These are phyloP conservation scores for Pseudogymnoascus sp. DNA, from an alignment of 2,329 filamentous ascomycete genomes.

Conservation along the genomic window DNA sequence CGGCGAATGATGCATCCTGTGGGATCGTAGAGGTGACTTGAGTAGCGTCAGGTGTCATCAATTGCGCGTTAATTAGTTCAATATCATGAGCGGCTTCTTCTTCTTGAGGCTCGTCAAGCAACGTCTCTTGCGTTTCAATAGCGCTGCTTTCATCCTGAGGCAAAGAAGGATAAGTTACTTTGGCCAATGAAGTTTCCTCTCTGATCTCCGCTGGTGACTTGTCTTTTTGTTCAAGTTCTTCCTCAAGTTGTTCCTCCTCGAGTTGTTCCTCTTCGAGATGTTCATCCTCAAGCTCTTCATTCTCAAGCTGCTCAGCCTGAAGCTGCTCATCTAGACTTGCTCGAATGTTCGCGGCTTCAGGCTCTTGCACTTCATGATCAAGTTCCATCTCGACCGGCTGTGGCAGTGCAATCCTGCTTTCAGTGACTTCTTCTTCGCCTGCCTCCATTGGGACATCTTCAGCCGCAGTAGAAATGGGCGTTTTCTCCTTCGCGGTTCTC, in stretches of 20 bases:
- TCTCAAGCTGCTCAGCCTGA: background rate
- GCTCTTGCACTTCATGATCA: background rate
- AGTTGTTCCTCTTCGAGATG: background rate
- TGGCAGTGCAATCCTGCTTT: background rate
- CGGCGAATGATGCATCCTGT: background rate
- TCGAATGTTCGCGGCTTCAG: background rate
- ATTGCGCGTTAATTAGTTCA: constrained; percentile 15
- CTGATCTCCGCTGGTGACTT: background rate
- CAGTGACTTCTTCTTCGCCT: background rate
- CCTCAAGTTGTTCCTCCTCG: background rate
- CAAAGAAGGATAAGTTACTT: background rate
- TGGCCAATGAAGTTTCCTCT: background rate
- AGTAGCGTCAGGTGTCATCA: constrained; percentile 24
- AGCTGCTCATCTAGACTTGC: background rate
- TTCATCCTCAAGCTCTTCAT: constrained; percentile 2
- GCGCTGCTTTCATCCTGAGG: background rate
- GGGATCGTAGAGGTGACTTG: background rate
- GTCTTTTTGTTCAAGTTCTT: background rate
- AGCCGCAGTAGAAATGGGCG: background rate
- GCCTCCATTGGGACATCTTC: background rate
- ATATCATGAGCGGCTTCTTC: background rate
- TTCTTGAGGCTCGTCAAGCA: background rate
- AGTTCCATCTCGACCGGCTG: background rate
- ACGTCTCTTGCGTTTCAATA: background rate
- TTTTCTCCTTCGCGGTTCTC: background rate